Conservation (phyloP, 2,329 filamentous ascomycete species). For the Apiospora malaysiana region DNA sequence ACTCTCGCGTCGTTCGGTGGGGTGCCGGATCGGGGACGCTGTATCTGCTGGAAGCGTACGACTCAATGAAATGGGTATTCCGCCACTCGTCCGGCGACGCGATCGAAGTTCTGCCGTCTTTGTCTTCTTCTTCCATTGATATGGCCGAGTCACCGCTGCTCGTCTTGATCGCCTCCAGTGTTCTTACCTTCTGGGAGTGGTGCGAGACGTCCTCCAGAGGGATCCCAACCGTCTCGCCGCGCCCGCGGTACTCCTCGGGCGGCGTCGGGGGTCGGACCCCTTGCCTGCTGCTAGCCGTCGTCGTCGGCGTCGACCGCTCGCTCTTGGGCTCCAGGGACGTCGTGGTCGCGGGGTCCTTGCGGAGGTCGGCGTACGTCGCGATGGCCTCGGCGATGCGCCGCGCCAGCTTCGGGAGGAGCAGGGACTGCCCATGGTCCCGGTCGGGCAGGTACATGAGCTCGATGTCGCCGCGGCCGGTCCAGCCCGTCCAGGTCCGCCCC, state of each 20-base stretch:
- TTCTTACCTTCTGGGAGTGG: conserved; percentile 1
- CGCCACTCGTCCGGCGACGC: background rate
- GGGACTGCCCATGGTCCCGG: conserved; percentile 34
- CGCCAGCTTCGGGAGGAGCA: conserved; percentile 24
- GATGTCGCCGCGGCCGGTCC: conserved; percentile 34
- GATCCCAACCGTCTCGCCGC: background rate
- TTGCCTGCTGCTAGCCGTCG: too few species aligned
- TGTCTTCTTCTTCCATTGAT: too few species aligned
- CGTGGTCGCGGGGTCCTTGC: background rate
- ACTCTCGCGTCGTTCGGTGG: background rate
- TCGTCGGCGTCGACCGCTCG: background rate
- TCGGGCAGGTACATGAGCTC: conserved; percentile 35
- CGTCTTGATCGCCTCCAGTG: background rate
- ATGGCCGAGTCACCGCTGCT: background rate
- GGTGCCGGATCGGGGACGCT: background rate
- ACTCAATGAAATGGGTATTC: background rate
- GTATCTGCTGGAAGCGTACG: conserved; percentile 11
- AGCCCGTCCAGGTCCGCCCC: conserved; percentile 19
- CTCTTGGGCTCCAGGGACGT: background rate
- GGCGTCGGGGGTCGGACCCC: background rate
- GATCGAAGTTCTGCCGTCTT: background rate
- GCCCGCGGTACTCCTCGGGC: background rate
- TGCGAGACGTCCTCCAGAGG: background rate
- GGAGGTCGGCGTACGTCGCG: conserved; percentile 20
- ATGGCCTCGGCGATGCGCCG: conserved; percentile 24